Percentiles rank a stretch among this genome's conserved stretches.
Evolutionary conservation across 139 green algal species (phyloP).

Genomic region (Closterium sp.): DNA sequence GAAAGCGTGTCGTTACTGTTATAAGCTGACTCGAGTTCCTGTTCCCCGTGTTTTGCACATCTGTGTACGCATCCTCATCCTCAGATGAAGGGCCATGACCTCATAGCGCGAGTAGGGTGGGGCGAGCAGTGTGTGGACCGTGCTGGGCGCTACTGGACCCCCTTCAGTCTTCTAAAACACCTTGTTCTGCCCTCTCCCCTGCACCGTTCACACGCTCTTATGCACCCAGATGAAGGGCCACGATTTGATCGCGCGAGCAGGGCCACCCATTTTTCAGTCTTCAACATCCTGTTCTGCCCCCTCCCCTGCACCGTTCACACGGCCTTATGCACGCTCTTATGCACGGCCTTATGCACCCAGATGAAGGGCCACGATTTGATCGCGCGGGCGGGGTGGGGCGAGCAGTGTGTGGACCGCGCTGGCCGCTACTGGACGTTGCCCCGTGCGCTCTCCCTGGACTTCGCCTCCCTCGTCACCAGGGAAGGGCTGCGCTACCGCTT

Average conservation of each 20-base stretch:
- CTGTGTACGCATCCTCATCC: no score
- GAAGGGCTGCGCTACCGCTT: constrained; percentile 42
- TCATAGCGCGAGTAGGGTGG: neutral
- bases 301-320: no score
- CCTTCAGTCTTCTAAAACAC: neutral
- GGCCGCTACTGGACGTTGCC: constrained; percentile 46
- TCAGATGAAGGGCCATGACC: neutral
- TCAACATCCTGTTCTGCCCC: no score
- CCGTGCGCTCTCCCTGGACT: constrained; percentile 33
- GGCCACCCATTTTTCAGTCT: no score
- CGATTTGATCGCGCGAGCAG: neutral
- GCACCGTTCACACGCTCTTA: no score
- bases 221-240: neutral
- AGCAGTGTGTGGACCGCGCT: constrained; percentile 33
- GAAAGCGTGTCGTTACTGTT: no score
- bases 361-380: neutral
- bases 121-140: neutral
- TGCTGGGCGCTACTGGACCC: neutral
- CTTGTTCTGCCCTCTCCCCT: no score
- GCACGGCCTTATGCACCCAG: neutral
- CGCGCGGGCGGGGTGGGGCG: neutral
- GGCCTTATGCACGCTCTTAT: no score
- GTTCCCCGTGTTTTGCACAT: no score
- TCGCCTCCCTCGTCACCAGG: constrained; percentile 17
- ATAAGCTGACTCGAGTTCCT: no score